A percentile compares a stretch with the other conserved stretches of the same genome.
phyloP scores from a whole-genome alignment of 768 basidiomycete species.

The Rhodotorula graminis region DNA sequence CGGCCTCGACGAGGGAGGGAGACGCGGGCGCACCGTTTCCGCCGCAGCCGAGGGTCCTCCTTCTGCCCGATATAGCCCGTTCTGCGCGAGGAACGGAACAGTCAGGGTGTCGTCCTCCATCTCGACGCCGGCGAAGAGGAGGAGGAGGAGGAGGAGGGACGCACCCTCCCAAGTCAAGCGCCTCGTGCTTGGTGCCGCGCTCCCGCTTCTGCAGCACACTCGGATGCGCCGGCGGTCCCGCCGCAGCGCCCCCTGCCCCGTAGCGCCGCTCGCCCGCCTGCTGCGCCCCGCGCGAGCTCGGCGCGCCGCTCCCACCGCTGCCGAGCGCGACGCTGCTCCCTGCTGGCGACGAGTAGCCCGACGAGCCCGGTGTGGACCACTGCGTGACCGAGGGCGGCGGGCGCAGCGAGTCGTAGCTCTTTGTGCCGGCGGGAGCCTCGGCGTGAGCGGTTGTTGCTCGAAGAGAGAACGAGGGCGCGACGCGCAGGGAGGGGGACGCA shows the following conservation, averaged over 20 bases:
- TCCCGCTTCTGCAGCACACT: neutral
- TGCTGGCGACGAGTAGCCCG: neutral
- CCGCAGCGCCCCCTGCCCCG: no score
- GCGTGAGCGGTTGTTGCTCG: no score
- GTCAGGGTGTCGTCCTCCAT: neutral
- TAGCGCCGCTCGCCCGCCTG: no score
- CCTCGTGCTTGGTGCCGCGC: neutral
- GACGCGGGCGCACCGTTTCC: slow-evolving; percentile 5
- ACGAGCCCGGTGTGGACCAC: neutral
- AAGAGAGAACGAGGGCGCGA: no score
- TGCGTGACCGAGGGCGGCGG: neutral
- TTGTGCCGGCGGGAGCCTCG: neutral
- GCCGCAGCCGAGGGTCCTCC: neutral
- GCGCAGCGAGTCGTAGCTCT: slow-evolving; percentile 9
- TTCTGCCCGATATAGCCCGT: neutral
- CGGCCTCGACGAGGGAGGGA: neutral
- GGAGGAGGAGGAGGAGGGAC: neutral
- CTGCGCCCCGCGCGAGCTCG: neutral
- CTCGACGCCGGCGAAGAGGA: no score
- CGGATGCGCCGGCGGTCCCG: neutral
- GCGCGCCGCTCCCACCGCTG: neutral
- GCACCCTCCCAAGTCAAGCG: neutral
- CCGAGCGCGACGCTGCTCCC: neutral
- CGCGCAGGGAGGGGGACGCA: neutral
- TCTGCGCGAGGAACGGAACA: neutral